A percentile compares a stretch with the other conserved stretches of the same genome.
phyloP scores from a whole-genome alignment of 108 stramenopile species.

The Aurantiochytrium sp. region DNA sequence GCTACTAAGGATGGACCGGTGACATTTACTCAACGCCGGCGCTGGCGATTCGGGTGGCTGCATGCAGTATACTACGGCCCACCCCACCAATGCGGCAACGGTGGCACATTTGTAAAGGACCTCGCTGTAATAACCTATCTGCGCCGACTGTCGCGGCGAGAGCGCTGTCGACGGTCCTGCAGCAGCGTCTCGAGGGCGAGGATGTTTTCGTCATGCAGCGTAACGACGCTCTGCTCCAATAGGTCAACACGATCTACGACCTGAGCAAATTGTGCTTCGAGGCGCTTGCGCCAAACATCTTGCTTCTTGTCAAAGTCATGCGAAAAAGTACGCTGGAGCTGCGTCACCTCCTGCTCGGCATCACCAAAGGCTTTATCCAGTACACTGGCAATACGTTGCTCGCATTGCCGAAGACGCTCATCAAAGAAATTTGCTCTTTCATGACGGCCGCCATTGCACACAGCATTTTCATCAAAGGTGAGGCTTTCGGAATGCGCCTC shows the following conservation, averaged over 20 bases:
- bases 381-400: background rate
- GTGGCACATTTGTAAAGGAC: too few relatives aligned
- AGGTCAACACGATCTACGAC: background rate
- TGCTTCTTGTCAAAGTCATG: background rate
- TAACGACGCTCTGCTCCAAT: background rate
- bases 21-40: too few relatives aligned
- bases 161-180: background rate
- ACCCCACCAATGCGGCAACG: too few relatives aligned
- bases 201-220: background rate
- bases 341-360: background rate
- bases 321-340: background rate
- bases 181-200: background rate
- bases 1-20: too few relatives aligned
- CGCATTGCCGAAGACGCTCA: too few relatives aligned
- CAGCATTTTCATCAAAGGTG: background rate
- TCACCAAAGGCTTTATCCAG: background rate
- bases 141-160: background rate
- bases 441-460: too few relatives aligned
- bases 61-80: too few relatives aligned
- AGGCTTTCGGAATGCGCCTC: background rate
- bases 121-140: too few relatives aligned
- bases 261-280: background rate
- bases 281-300: background rate
- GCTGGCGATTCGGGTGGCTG: too few relatives aligned
- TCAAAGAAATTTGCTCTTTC: too few relatives aligned